A percentile compares a stretch with the other conserved stretches of the same genome.
Evolutionary conservation across 169 alveolate genomes (phyloP).

Genomic region (Eimeria maxima): DNA sequence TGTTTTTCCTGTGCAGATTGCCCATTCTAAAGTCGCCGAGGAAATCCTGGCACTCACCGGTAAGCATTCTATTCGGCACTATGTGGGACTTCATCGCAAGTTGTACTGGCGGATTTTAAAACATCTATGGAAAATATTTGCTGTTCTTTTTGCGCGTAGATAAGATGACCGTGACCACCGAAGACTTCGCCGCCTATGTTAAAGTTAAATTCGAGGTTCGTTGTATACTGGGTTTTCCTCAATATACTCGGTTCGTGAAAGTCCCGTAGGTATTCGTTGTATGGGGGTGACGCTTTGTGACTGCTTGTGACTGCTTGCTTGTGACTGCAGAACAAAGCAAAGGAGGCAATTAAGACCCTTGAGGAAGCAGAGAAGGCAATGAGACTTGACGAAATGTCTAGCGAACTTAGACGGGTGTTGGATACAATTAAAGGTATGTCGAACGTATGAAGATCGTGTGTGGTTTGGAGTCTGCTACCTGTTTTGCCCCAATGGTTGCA

Average conservation of each 20-base stretch:
- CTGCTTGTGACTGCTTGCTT: background rate
- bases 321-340: background rate
- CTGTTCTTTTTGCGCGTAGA: slow-evolving; percentile 15
- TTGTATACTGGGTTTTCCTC: background rate
- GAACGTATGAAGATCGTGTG: background rate
- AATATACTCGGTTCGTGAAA: background rate
- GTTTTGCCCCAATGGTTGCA: too few relatives aligned
- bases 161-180: slow-evolving; percentile 30
- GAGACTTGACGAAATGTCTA: too few relatives aligned
- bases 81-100: background rate
- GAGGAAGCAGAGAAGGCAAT: too few relatives aligned
- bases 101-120: background rate
- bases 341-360: too few relatives aligned
- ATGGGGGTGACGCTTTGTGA: background rate
- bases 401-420: too few relatives aligned
- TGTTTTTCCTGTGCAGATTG: background rate
- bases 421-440: too few relatives aligned
- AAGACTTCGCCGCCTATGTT: background rate
- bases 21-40: background rate
- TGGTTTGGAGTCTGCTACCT: background rate
- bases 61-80: background rate
- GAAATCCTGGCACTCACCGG: background rate
- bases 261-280: background rate
- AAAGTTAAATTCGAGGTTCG: background rate
- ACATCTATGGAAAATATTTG: background rate